These are phyloP conservation scores for Hericium coralloides DNA, from an alignment of 768 basidiomycete species.

Conservation along the genomic window DNA sequence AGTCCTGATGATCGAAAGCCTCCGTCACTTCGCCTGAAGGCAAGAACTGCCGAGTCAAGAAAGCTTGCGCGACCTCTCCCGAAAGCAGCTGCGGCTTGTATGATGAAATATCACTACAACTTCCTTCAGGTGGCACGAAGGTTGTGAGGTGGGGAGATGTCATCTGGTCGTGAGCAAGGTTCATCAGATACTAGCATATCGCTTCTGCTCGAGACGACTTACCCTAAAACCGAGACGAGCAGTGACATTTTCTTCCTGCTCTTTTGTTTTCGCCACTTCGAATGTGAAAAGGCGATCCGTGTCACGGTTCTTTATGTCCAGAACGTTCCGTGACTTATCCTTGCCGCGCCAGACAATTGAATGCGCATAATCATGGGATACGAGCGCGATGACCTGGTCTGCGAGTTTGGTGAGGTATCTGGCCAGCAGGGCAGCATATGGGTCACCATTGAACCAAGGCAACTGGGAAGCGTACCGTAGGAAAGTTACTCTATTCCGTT, in stretches of 20 bases:
- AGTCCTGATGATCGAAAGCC: not conserved
- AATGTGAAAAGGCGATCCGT: constrained; percentile 43
- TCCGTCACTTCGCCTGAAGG: not conserved
- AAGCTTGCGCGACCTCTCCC: constrained; percentile 14
- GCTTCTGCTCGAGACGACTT: not conserved
- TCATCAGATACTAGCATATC: too few relatives aligned
- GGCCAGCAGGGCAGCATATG: too few relatives aligned
- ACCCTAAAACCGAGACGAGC: constrained; percentile 39
- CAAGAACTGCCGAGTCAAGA: constrained; percentile 3
- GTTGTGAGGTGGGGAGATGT: too few relatives aligned
- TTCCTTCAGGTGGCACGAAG: too few relatives aligned
- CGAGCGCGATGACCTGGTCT: constrained; percentile 44
- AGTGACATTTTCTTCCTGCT: constrained; percentile 43
- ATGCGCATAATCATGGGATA: constrained; percentile 39
- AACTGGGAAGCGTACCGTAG: constrained; percentile 36
- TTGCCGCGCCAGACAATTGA: constrained; percentile 36
- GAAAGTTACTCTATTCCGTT: constrained; percentile 48
- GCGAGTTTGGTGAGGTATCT: constrained; percentile 54
- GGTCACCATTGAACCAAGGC: not conserved
- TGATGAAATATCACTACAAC: too few relatives aligned
- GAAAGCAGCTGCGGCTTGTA: not conserved
- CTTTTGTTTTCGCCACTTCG: constrained; percentile 44
- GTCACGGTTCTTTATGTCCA: constrained; percentile 32
- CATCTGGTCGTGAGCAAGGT: too few relatives aligned
- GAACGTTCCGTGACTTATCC: constrained; percentile 11